A percentile compares a stretch with the other conserved stretches of the same genome.
Conservation (phyloP, 1,139 yeast species). For the Protomyces pachydermus region DNA sequence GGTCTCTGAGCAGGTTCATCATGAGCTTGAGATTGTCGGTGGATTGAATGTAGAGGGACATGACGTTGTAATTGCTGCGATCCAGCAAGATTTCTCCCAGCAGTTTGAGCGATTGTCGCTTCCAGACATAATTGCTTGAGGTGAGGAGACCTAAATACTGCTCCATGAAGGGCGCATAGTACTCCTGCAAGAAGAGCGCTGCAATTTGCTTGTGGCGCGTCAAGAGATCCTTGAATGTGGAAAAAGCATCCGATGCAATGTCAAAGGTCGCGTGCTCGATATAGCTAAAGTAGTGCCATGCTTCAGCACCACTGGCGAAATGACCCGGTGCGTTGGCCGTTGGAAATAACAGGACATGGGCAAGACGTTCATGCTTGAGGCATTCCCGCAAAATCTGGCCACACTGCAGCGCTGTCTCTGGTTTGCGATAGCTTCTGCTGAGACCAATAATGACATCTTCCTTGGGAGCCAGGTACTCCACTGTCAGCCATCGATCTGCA, state of each 20-base stretch:
- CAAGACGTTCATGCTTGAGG: slow-evolving; percentile 68
- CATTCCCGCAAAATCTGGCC: slow-evolving; percentile 85
- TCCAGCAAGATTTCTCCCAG: slow-evolving; percentile 70
- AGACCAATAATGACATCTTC: slow-evolving; percentile 62
- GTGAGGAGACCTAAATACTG: slow-evolving; percentile 43
- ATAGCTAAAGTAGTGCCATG: slow-evolving; percentile 82
- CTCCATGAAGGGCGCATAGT: slow-evolving; percentile 29
- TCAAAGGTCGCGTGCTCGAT: slow-evolving; percentile 76
- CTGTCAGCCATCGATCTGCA: slow-evolving; percentile 76
- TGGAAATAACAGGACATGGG: slow-evolving; percentile 51
- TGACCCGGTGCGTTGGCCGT: neutral
- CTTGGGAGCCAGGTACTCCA: slow-evolving; percentile 66
- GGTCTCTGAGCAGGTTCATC: slow-evolving; percentile 82
- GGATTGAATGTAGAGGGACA: slow-evolving; percentile 72
- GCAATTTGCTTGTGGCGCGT: slow-evolving; percentile 65
- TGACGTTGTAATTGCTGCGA: slow-evolving; percentile 64
- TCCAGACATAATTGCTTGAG: slow-evolving; percentile 80
- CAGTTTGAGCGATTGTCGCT: slow-evolving; percentile 80
- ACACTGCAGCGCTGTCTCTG: slow-evolving; percentile 66
- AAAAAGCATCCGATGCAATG: slow-evolving; percentile 83
- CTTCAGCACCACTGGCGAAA: slow-evolving; percentile 31
- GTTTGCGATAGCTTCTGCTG: slow-evolving; percentile 51
- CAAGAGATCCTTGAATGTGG: slow-evolving; percentile 51
- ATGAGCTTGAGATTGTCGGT: slow-evolving; percentile 76
- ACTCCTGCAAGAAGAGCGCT: slow-evolving; percentile 56